Evolutionary conservation across 2,329 filamentous ascomycete genomes (phyloP).

Genomic region (Orbilia blumenaviensis): DNA sequence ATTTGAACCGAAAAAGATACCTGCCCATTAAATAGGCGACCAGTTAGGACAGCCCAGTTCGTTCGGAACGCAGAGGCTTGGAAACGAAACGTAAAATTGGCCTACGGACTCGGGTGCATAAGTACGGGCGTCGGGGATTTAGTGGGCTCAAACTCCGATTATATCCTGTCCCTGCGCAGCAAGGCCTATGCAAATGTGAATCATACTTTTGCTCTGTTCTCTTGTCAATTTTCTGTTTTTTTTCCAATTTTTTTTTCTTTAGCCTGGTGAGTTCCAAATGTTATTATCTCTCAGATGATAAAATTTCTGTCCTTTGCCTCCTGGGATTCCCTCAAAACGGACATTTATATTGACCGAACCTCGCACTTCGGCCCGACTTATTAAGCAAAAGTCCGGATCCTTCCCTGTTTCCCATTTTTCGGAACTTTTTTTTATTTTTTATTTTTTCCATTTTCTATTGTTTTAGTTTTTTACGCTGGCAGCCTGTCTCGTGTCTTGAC

Average conservation of each 20-base stretch:
- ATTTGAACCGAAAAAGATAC: slow-evolving; percentile 17
- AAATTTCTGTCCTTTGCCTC: slow-evolving; percentile 36
- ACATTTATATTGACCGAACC: slow-evolving; percentile 39
- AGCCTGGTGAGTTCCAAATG: slow-evolving; percentile 26
- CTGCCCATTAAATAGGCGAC: slow-evolving; percentile 39
- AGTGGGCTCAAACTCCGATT: slow-evolving; percentile 50
- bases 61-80: slow-evolving; percentile 8
- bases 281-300: slow-evolving; percentile 16
- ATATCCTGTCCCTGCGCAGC: slow-evolving; percentile 46
- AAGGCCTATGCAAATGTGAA: slow-evolving; percentile 47
- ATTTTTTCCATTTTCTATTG: not conserved
- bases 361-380: slow-evolving; percentile 34
- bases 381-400: slow-evolving; percentile 16
- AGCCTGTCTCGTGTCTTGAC: slow-evolving; percentile 9
- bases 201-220: slow-evolving; percentile 37
- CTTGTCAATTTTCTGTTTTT: slow-evolving; percentile 4
- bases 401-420: slow-evolving; percentile 11
- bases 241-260: slow-evolving; percentile 13
- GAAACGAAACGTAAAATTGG: slow-evolving; percentile 17
- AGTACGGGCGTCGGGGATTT: slow-evolving; percentile 50
- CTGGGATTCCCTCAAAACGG: slow-evolving; percentile 13
- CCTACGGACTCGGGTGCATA: slow-evolving; percentile 44
- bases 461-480: not conserved
- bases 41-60: slow-evolving; percentile 11
- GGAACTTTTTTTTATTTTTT: not conserved